Evolutionary conservation across 2,329 filamentous ascomycete genomes (phyloP).

Genomic region (Colletotrichum plurivorum): DNA sequence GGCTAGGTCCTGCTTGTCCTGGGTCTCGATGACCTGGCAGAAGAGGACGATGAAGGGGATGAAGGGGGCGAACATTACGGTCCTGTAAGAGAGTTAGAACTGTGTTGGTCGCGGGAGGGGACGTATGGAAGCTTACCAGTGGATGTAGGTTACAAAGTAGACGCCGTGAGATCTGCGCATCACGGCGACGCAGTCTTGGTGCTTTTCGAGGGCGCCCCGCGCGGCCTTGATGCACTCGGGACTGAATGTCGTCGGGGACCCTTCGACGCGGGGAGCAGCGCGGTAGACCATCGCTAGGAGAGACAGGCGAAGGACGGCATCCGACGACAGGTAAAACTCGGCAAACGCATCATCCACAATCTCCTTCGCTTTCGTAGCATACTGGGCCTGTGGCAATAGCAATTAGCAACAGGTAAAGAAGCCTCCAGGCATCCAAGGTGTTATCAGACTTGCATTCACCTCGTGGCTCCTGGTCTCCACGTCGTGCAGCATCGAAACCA

Average conservation of each 20-base stretch:
- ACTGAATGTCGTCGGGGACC: slow-evolving; percentile 54
- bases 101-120: background rate
- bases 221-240: slow-evolving; percentile 59
- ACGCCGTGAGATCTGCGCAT: slow-evolving; percentile 52
- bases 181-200: slow-evolving; percentile 57
- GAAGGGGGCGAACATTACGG: slow-evolving; percentile 65
- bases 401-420: background rate
- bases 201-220: slow-evolving; percentile 56
- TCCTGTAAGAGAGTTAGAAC: slow-evolving; percentile 48
- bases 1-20: slow-evolving; percentile 55
- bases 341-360: slow-evolving; percentile 46
- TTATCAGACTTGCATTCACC: slow-evolving; percentile 33
- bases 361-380: background rate
- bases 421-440: too few species aligned
- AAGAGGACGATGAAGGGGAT: slow-evolving; percentile 70
- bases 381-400: slow-evolving; percentile 9
- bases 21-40: slow-evolving; percentile 64
- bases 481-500: slow-evolving; percentile 50
- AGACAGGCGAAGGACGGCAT: slow-evolving; percentile 58
- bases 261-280: slow-evolving; percentile 50
- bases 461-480: slow-evolving; percentile 47
- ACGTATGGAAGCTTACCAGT: slow-evolving; percentile 52
- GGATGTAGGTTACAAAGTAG: slow-evolving; percentile 56
- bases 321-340: slow-evolving; percentile 53
- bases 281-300: slow-evolving; percentile 60